Conservation (phyloP, 2,329 filamentous ascomycete species). For the Aureobasidium zeae region DNA sequence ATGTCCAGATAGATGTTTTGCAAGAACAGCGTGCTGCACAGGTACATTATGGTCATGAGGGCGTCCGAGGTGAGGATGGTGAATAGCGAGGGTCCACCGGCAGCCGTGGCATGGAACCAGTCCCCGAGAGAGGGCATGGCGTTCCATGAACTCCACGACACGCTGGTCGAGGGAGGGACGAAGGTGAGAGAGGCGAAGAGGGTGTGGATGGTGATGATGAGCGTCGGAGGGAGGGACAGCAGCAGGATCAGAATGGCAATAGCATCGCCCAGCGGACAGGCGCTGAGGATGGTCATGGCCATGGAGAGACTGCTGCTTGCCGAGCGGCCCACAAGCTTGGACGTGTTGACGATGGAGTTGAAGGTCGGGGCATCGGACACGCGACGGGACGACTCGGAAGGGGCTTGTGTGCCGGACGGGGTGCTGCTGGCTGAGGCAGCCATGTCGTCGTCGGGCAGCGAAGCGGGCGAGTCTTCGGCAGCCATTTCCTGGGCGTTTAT, state of each 20-base stretch:
- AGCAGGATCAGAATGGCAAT: conserved; percentile 94
- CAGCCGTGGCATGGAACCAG: conserved; percentile 75
- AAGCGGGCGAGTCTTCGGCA: conserved; percentile 15
- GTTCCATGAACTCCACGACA: conserved; percentile 39
- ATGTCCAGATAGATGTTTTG: conserved; percentile 84
- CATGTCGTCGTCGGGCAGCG: conserved; percentile 15
- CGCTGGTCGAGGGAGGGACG: conserved; percentile 67
- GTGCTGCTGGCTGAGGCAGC: conserved; percentile 8
- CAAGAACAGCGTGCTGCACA: conserved; percentile 46
- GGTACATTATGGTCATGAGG: conserved; percentile 65
- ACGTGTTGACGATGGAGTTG: conserved; percentile 39
- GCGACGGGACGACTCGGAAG: conserved; percentile 15
- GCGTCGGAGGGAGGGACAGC: conserved; percentile 80
- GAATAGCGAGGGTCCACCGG: conserved; percentile 71
- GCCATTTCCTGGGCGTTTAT: conserved; percentile 7
- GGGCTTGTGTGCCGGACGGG: neutral
- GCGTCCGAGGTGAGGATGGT: conserved; percentile 78
- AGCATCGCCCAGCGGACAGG: conserved; percentile 86
- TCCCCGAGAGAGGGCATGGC: conserved; percentile 73
- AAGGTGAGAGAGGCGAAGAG: conserved; percentile 90
- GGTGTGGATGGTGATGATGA: conserved; percentile 81
- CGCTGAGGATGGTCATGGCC: conserved; percentile 75
- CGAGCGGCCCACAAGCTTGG: conserved; percentile 12
- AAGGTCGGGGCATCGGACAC: conserved; percentile 27
- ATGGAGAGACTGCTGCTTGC: conserved; percentile 66